Percentiles rank a stretch among this genome's conserved stretches.
Evolutionary conservation across 257 asterid genomes (phyloP).

Genomic region (Jacaranda copaia): DNA sequence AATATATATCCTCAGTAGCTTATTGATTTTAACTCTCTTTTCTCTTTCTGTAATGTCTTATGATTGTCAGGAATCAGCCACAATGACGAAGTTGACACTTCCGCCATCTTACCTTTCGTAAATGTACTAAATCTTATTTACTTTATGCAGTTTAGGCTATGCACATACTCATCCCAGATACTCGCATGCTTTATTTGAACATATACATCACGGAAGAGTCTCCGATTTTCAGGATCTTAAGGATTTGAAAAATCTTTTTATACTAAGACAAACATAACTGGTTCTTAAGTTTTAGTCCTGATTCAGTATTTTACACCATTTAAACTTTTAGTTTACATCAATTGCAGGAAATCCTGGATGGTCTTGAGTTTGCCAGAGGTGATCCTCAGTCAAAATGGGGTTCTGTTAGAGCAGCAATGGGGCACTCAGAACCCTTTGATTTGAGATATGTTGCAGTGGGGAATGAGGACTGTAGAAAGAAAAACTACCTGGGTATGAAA

Average conservation of each 20-base stretch:
- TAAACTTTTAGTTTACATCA: conserved; percentile 26
- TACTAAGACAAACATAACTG: neutral
- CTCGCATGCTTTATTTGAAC: neutral
- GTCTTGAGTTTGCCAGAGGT: conserved; percentile 92
- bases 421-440: conserved; percentile 90
- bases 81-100: conserved; percentile 83
- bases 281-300: neutral
- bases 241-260: neutral
- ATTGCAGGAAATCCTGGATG: conserved; percentile 83
- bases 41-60: conserved; percentile 31
- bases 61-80: conserved; percentile 85
- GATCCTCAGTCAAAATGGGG: conserved; percentile 87
- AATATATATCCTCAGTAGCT: conserved; percentile 8
- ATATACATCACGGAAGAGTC: neutral
- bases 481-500: conserved; percentile 72
- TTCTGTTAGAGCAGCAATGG: conserved; percentile 86
- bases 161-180: neutral
- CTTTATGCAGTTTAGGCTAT: neutral
- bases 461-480: conserved; percentile 92
- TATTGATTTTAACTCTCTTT: conserved; percentile 16
- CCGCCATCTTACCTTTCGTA: conserved; percentile 67
- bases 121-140: conserved; percentile 54
- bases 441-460: conserved; percentile 94
- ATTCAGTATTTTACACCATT: neutral
- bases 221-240: neutral